Evolutionary conservation across 2,329 filamentous ascomycete genomes (phyloP), one percentile per base, ranked within the genome.

Genomic region (Fusarium mangiferae): DNA sequence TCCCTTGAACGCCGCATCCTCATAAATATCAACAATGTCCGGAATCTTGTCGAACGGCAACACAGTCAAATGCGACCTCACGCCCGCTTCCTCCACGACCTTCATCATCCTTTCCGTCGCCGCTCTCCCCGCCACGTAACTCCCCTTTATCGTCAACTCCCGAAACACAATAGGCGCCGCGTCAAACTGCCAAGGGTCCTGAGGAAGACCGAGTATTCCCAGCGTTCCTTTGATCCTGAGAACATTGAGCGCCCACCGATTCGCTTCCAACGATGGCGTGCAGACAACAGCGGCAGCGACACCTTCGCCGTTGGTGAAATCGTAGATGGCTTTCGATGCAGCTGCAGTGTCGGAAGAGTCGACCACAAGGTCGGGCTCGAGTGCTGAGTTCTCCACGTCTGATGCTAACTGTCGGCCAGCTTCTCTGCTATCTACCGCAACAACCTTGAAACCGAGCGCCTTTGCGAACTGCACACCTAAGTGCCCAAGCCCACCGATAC

Each of bases 361-460:
- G 1, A 67, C 33, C 7, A 66, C 44, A 6, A 67, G 28, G 22
- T 66, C 64, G 11, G 64, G 61, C 8, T 30, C 52, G 1, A 67
- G 11, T 2, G 22, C 3, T 10, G 52, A 6, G 9, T 52, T 67
- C 12, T 46, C 51, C 38, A 66, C 22, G 35, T 66, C 45, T 13
- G 42, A 46, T 45, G 62, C 62, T 33, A 66, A 15, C 17, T 66
- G 28, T 46, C 62, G 48, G 9, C 64, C 64, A 45, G 64, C 64
- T 36, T 67, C 38, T 59, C 64, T 66, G n/a, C 51, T 67, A 26
- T 67, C 64, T 15, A 45, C 62, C 6, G 64, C 64, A 14, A 67
- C 18, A 7, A 56, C 46, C 9, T 24, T 30, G 44, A 66, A 67
- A 9, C 64, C 64, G 6, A 66, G 62, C 10, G 61, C 64, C 36